A percentile compares a stretch with the other conserved stretches of the same genome.
phyloP scores from a whole-genome alignment of 352 stramenopile genomes.

The Phytophthora podocarpi region DNA sequence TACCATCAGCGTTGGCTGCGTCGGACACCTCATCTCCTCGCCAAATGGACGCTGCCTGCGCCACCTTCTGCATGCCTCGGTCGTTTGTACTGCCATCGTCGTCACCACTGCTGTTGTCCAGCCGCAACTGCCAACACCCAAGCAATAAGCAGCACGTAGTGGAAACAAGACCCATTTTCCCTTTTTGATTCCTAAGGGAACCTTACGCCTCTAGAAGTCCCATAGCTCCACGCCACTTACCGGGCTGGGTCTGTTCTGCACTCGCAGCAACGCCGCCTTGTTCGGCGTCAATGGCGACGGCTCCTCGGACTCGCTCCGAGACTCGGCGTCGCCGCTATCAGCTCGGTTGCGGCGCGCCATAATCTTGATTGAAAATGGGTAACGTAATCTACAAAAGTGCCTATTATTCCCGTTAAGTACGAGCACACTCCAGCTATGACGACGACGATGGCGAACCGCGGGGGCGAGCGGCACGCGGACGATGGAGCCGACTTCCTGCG shows the following conservation, averaged over 20 bases:
- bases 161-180: neutral
- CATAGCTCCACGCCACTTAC: conserved; percentile 5
- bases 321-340: conserved; percentile 9
- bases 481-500: conserved; percentile 69
- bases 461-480: conserved; percentile 18
- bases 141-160: conserved; percentile 1
- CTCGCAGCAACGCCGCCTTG: conserved; percentile 29
- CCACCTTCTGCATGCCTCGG: conserved; percentile 8
- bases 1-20: conserved; percentile 31
- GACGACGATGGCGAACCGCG: conserved; percentile 2
- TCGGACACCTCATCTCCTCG: conserved; percentile 16
- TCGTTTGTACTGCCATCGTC: conserved; percentile 28
- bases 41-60: conserved; percentile 27
- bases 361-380: too few species aligned
- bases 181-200: neutral
- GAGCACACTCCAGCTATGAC: conserved; percentile 13
- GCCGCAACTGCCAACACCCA: conserved; percentile 18
- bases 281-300: conserved; percentile 21
- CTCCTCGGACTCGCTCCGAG: conserved; percentile 27
- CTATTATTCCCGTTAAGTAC: too few species aligned
- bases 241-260: conserved; percentile 28
- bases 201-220: neutral
- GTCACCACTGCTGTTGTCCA: conserved; percentile 27
- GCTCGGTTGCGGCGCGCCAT: conserved; percentile 7
- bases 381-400: too few species aligned